Evolutionary conservation across 2,329 filamentous ascomycete species (phyloP).

Genomic region (Diplodia seriata): DNA sequence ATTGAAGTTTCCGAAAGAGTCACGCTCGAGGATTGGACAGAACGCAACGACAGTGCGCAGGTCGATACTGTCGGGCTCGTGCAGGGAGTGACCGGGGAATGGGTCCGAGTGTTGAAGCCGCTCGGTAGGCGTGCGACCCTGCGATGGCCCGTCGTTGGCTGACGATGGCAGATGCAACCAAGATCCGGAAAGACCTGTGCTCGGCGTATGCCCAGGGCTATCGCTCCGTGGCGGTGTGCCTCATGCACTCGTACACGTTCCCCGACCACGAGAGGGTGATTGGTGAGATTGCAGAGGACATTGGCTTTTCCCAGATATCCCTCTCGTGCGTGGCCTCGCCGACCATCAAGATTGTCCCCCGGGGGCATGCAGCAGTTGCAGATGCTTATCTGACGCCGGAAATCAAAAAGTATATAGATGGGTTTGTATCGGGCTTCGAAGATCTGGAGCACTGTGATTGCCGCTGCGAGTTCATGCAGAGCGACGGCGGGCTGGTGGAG

Average conservation of each 20-base stretch:
- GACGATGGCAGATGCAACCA: constrained; percentile 36
- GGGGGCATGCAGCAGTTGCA: constrained; percentile 30
- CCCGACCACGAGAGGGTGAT: constrained; percentile 42
- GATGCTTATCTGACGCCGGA: constrained; percentile 38
- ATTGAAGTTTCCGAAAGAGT: constrained; percentile 39
- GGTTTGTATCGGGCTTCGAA: constrained; percentile 40
- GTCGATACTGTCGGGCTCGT: constrained; percentile 38
- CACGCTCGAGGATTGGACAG: constrained; percentile 44
- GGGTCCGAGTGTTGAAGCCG: neutral
- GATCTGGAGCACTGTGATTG: constrained; percentile 41
- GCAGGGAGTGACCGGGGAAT: constrained; percentile 35
- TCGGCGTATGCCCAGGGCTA: constrained; percentile 44
- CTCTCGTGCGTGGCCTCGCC: constrained; percentile 39
- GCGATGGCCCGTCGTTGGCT: constrained; percentile 40
- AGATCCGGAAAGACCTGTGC: constrained; percentile 34
- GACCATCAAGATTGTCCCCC: constrained; percentile 35
- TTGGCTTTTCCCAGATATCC: constrained; percentile 42
- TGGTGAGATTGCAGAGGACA: constrained; percentile 40
- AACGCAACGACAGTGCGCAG: constrained; percentile 34
- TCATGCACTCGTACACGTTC: constrained; percentile 45
- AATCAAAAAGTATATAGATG: constrained; percentile 38
- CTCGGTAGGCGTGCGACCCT: constrained; percentile 34
- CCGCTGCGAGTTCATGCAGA: constrained; percentile 46
- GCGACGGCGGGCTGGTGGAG: constrained; percentile 43
- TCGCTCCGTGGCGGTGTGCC: constrained; percentile 47